Evolutionary conservation across 106 monocot species (phyloP).

Genomic region (Gastrodia elata): DNA sequence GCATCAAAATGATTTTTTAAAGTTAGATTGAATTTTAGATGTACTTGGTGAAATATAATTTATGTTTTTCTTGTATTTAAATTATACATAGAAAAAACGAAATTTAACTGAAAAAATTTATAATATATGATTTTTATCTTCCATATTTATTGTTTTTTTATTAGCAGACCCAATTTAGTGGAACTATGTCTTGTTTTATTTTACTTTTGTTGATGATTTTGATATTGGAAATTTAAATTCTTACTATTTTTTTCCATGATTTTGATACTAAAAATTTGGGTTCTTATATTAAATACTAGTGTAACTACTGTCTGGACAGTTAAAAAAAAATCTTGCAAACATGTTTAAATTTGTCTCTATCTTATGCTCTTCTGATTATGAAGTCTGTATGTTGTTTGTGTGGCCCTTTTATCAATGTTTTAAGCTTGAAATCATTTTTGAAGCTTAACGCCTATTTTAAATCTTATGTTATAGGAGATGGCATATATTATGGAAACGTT

Average conservation of each 20-base stretch:
- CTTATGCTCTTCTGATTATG: background rate
- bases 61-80: background rate
- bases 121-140: background rate
- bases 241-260: background rate
- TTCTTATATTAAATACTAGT: background rate
- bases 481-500: conserved; percentile 22
- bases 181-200: no score
- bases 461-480: conserved; percentile 21
- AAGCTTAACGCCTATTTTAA: background rate
- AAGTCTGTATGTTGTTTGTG: background rate
- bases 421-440: background rate
- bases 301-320: background rate
- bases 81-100: background rate
- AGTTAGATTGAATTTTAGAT: background rate
- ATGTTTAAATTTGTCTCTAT: background rate
- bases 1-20: background rate
- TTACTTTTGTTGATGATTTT: no score
- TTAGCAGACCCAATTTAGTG: no score
- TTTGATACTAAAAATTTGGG: no score
- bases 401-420: background rate
- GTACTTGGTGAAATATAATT: background rate
- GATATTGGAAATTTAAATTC: background rate
- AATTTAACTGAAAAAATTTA: conserved; percentile 1
- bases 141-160: background rate
- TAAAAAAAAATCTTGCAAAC: background rate